Evolutionary conservation across 2,329 filamentous ascomycete species (phyloP), one percentile per base, ranked within the genome.

Genomic region (Akanthomyces dipterigenus): DNA sequence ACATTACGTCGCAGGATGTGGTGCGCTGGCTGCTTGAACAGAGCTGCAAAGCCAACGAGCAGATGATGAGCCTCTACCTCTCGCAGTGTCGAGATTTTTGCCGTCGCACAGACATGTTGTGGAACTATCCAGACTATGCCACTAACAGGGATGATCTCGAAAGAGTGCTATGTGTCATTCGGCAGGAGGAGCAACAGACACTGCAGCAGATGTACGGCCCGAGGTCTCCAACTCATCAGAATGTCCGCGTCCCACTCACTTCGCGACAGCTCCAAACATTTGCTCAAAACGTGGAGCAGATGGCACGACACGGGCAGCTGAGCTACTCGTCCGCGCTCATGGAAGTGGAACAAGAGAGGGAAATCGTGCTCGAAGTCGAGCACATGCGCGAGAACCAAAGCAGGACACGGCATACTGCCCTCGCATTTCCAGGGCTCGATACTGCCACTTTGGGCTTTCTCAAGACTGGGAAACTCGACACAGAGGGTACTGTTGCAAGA

Each of bases 1-100:
- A 22, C 0, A 34, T 69, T 1, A 58, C 50, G 0, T 69, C 68
- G 1, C 12, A 58, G 0, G 65, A 71, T 22, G 65, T 71, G 0
- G 64, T 88, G 1, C 66, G 69, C 3, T 89, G 87, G 87, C 76
- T 89, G 0, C 75, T 90, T 0, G 78, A 87, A 49, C 83, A 88
- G 59, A 88, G 85, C 0, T 90, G 87, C 62, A 70, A 74, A 8
- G 77, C 73, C 0, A 86, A 84, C 22, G 83, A 87, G 62, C 80
- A 87, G 36, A 69, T 88, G 0, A 80, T 82, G 53, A 76, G 80
- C 0, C 73, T 90, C 0, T 85, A 87, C 64, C 75, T 79, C 3
- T 76, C 84, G 0, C 87, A 90, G 67, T 85, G 86, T 0, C 69
- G 74, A 0, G 83, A 88, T 63, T 89, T 84, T 63, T 85, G 85